Evolutionary conservation across 129 eudicot genomes (phyloP), one percentile per base, ranked within the genome.

Genomic region (Artemisia annua): DNA sequence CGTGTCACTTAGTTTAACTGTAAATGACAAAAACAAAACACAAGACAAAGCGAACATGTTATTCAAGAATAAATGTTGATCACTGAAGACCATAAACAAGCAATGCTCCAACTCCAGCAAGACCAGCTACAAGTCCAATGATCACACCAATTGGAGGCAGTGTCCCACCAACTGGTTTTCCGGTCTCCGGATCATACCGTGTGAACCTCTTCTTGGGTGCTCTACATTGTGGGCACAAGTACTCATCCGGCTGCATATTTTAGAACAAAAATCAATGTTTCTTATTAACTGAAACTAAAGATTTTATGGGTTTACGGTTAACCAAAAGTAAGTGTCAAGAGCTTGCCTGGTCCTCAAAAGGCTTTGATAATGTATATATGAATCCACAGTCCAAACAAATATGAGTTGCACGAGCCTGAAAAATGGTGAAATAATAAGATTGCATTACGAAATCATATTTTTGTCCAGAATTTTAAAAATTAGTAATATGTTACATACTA

Each of bases 181-280:
- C 99, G 0, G 88, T 84, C 54, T 56, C 81, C 3, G 86, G 97
- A 71, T 94, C 97, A 55, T 94, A 94, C 50, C 86, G 64, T 0
- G 97, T 70, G 72, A 94, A 94, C 83, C 99, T 86, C 97, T 90
- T 94, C 96, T 94, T 94, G 49, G 99, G 97, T 35, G 99, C 99
- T 80, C 82, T 79, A 73, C 97, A 94, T 20, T 94, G 99, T 3
- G 97, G 99, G 86, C 99, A 94, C 16, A 85, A 75, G 77, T 94
- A 94, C 2, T 82, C 88, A 18, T 94, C 99, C 79, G 96, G 94
- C 97, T 94, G 87, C 83, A 85, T 6, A 54, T 44, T 61, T 44
- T 26, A 46, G 19, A 55, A 55, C 28, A 51, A 65, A 78, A 71
- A 19, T 16, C 67, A 56, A 13, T 44, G 46, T 46, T 9, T 46